These are phyloP conservation scores for Pichia sp. DNA, from an alignment of 1,139 yeast genomes.

Conservation along the genomic window DNA sequence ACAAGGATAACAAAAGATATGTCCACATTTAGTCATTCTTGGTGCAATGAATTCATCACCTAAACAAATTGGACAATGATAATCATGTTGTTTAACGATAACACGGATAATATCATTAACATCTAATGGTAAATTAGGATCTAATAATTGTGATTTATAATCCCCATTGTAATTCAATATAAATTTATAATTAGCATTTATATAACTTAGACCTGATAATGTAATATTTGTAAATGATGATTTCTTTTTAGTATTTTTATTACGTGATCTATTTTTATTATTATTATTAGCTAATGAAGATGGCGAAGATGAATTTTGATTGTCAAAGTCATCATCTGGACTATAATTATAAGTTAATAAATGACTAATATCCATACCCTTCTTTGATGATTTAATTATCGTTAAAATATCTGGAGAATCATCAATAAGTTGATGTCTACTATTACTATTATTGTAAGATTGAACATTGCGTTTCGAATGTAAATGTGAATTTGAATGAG, in stretches of 20 bases:
- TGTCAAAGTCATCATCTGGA: slow-evolving; percentile 28
- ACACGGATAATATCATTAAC: slow-evolving; percentile 62
- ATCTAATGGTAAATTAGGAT: slow-evolving; percentile 72
- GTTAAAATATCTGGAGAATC: slow-evolving; percentile 31
- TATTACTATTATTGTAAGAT: neutral
- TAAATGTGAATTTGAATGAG: too few species aligned
- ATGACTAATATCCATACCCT: slow-evolving; percentile 58
- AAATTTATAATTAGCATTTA: slow-evolving; percentile 81
- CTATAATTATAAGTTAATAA: slow-evolving; percentile 58
- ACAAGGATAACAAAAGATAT: slow-evolving; percentile 81
- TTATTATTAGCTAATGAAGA: too few species aligned
- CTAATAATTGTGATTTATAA: slow-evolving; percentile 51
- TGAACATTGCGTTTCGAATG: slow-evolving; percentile 6
- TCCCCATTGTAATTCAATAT: slow-evolving; percentile 60
- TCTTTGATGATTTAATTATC: slow-evolving; percentile 36
- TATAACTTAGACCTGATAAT: slow-evolving; percentile 64
- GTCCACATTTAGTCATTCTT: slow-evolving; percentile 93
- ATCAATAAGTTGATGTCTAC: slow-evolving; percentile 14
- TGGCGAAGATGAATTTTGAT: too few species aligned
- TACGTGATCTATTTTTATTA: slow-evolving; percentile 11
- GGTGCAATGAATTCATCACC: slow-evolving; percentile 85
- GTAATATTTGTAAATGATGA: slow-evolving; percentile 14
- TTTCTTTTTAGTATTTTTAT: slow-evolving; percentile 6
- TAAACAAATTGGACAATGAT: slow-evolving; percentile 85
- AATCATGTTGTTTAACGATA: slow-evolving; percentile 63